Percentiles rank a stretch among this genome's conserved stretches.
These are phyloP conservation scores for Akanthomyces uredinophilus DNA, from an alignment of 2,329 filamentous ascomycete species.

Conservation along the genomic window DNA sequence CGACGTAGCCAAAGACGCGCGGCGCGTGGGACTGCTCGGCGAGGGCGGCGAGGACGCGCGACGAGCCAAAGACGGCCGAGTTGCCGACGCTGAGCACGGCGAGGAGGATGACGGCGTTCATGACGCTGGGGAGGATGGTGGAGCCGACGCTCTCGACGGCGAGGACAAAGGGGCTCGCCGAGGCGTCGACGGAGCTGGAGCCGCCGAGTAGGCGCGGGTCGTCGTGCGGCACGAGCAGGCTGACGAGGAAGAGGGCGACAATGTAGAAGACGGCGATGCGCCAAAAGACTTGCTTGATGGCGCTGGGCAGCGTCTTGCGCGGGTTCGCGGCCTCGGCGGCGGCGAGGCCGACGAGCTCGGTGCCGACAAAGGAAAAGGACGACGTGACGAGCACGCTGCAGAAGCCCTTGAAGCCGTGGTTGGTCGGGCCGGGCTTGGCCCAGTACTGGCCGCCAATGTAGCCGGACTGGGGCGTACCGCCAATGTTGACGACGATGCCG, in stretches of 20 bases:
- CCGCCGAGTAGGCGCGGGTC: slow-evolving; percentile 35
- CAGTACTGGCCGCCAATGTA: slow-evolving; percentile 30
- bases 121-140: slow-evolving; percentile 49
- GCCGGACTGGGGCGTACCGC: slow-evolving; percentile 29
- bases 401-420: slow-evolving; percentile 43
- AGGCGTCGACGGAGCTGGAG: slow-evolving; percentile 37
- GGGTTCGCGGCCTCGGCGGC: slow-evolving; percentile 49
- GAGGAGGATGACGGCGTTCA: slow-evolving; percentile 59
- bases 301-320: slow-evolving; percentile 41
- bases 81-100: slow-evolving; percentile 56
- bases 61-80: slow-evolving; percentile 52
- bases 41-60: slow-evolving; percentile 52
- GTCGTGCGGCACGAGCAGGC: slow-evolving; percentile 37
- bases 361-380: slow-evolving; percentile 50
- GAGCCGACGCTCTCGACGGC: slow-evolving; percentile 52
- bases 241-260: slow-evolving; percentile 39
- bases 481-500: slow-evolving; percentile 31
- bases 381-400: slow-evolving; percentile 49
- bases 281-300: slow-evolving; percentile 47
- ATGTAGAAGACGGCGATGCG: slow-evolving; percentile 46
- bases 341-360: slow-evolving; percentile 48
- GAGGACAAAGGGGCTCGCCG: slow-evolving; percentile 51
- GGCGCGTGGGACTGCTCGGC: slow-evolving; percentile 41
- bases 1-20: slow-evolving; percentile 38
- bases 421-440: slow-evolving; percentile 41